Base-by-base conservation (phyloP, 345 rosid species). In the Hevea brasiliensis region DNA sequence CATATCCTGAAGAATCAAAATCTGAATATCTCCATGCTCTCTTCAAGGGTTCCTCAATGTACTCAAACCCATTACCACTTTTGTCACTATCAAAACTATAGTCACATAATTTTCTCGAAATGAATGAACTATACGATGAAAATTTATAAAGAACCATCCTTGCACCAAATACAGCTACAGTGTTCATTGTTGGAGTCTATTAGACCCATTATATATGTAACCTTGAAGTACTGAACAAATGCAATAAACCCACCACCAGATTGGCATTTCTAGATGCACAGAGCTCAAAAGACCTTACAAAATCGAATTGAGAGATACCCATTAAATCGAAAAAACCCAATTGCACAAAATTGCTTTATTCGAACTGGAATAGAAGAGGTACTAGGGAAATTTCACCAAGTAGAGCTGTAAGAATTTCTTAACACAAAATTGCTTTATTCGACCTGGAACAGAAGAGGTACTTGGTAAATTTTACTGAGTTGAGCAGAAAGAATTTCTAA, bases 41-140 rank as follows among this genome's bases (percentile, higher is more conserved):
- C 80, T 71, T 86, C 81, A 87, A 73, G 21, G 92, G 83, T 76
- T 90, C 97, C 77, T 87, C 94, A 58, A 82, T 61, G 6, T n/a
- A 59, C 77, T 61, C 77, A 73, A 87, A 83, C 65, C 85, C 91
- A 82, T 72, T 37, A 67, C 83, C 76, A 47, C 51, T 54, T 42
- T 67, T 74, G 66, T 82, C 77, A 59, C 67, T 69, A 82, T 73
- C 76, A 53, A 81, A 75, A 70, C 72, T 81, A 67, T 76, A 61
- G 47, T 77, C 76, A 56, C 87, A 82, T 32, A 85, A 84, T 67
- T 70, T 82, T 47, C 92, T 80, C 37, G 88, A 87, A 67, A 73
- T 18, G 27, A 78, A 55, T 7, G 73, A 44, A 37, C 74, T 40
- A 74, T 69, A 82, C 37, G 77, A 74, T 65, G 77, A 72, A 12